Evolutionary conservation across 2,329 filamentous ascomycete species (phyloP).

Genomic region (Rhinocladiella mackenziei): DNA sequence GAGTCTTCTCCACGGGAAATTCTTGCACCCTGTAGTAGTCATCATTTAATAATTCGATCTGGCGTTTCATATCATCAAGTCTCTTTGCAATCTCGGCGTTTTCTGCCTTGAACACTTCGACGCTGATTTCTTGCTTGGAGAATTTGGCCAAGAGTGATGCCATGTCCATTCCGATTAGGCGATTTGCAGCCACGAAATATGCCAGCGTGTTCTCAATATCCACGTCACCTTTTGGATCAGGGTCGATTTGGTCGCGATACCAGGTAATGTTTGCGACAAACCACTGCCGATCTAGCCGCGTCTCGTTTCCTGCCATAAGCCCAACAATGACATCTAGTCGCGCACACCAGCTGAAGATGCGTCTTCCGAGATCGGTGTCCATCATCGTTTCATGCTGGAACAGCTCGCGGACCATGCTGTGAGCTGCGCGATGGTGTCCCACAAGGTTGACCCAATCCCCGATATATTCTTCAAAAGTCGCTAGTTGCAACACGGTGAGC

Average conservation of each 20-base stretch:
- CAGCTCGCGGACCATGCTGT: conserved; percentile 71
- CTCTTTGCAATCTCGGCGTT: conserved; percentile 52
- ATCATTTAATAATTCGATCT: conserved; percentile 62
- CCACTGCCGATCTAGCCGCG: conserved; percentile 73
- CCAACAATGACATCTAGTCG: conserved; percentile 83
- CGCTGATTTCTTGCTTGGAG: conserved; percentile 54
- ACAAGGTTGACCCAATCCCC: conserved; percentile 94
- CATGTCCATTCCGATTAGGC: conserved; percentile 75
- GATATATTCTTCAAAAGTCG: conserved; percentile 91
- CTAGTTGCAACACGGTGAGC: conserved; percentile 83
- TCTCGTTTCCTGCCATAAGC: conserved; percentile 73
- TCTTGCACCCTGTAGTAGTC: conserved; percentile 60
- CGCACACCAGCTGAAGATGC: conserved; percentile 82
- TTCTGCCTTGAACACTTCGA: conserved; percentile 62
- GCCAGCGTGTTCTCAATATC: conserved; percentile 65
- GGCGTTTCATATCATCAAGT: conserved; percentile 41
- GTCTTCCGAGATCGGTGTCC: conserved; percentile 65
- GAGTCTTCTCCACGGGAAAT: conserved; percentile 50
- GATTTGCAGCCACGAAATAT: conserved; percentile 60
- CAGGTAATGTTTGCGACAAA: conserved; percentile 63
- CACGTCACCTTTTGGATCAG: conserved; percentile 49
- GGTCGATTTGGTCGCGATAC: conserved; percentile 56
- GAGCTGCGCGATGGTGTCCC: conserved; percentile 86
- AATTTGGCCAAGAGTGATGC: conserved; percentile 70
- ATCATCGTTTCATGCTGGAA: conserved; percentile 73